Evolutionary conservation across 2,329 filamentous ascomycete genomes (phyloP), one percentile per base, ranked within the genome.

Genomic region (Monilinia vaccinii-corymbosi): DNA sequence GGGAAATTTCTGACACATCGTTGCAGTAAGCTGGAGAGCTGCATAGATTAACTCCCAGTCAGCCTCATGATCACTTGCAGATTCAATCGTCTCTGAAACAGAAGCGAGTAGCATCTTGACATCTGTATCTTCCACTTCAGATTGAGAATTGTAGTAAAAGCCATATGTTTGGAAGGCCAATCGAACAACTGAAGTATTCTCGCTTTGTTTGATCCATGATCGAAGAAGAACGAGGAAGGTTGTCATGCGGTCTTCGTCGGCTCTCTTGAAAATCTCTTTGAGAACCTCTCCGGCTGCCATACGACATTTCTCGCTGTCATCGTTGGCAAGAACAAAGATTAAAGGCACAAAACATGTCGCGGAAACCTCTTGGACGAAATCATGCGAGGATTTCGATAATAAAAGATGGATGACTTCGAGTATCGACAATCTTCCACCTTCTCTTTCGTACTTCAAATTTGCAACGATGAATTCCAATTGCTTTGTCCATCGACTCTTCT

Each of bases 331-430:
- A 18, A 92, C 85, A 67, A 96, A 84, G 55, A 97, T 84, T 7
- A 99, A 75, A 0, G 92, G 91, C 25, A 95, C 80, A 76, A 97
- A 99, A 70, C 91, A 89, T 23, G 85, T 88, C 1, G 84, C 83
- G 0, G 90, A 81, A 38, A 96, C 82, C 65, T 96, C 89, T 71
- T 95, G 90, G 9, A 92, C 83, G 49, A 92, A 84, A 31, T 91
- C 88, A 44, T 91, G 83, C 0, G 88, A 87, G 5, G 92, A 86
- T 74, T 97, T 97, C 64, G 83, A 85, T 25, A 97, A 78, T n/a
- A 99, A 78, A 47, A 92, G 79, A 70, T 96, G 87, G 49, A 97
- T 80, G 3, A 93, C 85, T 74, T 99, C 94, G 83, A 99, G 90
- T 32, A 97, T 90, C 0, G 92, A 97, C 62, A 96, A 80, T 42